Base-by-base conservation (phyloP, 1,139 yeast species). In the Geotrichum candidum region DNA sequence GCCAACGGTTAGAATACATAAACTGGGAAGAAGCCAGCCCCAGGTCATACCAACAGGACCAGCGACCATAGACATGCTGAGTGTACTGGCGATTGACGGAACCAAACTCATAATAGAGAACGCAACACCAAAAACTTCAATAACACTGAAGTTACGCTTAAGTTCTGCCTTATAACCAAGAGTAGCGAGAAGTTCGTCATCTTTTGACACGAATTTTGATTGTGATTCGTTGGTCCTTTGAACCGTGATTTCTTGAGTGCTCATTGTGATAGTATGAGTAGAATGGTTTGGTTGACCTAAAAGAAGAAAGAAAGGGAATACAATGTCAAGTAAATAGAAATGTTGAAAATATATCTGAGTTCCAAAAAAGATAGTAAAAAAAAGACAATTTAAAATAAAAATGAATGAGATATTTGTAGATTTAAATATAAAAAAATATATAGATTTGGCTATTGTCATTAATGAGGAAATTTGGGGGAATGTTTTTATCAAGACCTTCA, bases 121-220 rank as follows among this genome's bases (percentile, higher is more conserved):
- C n/a, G 90, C 85, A 45, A 74, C 73, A 27, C 77, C 76, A 63
- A 74, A 74, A 33, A 86, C 88, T 52, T 86, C 84, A 65, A 87
- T 82, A 0, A 87, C 81, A 2, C 88, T 79, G 67, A 75, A 76
- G 67, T 87, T 90, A 70, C 94, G 81, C 68, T 82, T 83, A 70
- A 87, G 82, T 71, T 87, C 92, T 67, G 85, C 89, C 70, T 85
- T 84, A 72, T 87, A 87, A 33, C 94, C 94, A 70, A 87, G 78
- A 38, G 72, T 68, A 60, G 71, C 75, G 56, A 76, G 69, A 33
- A 73, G 65, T 35, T 61, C 68, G 55, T 73, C 73, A 57, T 75
- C 77, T 35, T 56, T 56, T n/a, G 46, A 41, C 3, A n/a, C 46
- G 2, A n/a, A 6, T 15, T 41, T 41, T 15, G 46, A 23, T 41